Base-by-base conservation (phyloP, 805 yeast species). In the Wickerhamomyces mucosus region DNA sequence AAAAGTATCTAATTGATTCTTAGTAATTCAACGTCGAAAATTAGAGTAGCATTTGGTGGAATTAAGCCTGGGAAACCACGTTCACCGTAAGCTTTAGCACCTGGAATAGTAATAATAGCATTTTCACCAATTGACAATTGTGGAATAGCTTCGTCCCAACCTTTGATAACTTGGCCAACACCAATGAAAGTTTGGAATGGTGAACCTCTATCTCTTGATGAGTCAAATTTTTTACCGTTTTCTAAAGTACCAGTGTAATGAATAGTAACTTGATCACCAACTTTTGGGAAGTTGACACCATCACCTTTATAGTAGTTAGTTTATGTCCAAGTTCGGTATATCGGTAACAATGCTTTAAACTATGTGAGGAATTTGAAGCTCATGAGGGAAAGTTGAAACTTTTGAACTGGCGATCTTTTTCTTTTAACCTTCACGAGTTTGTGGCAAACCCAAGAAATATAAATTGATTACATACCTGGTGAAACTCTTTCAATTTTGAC, bases 1-100 rank as follows among this genome's bases (percentile, higher is more conserved):
- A n/a, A n/a, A n/a, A n/a, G n/a, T n/a, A n/a, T n/a, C n/a, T 53
- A 63, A 54, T 62, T 63, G 38, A 62, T 57, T 50, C 60, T 63
- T 49, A 63, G 51, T 49, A 82, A 70, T 60, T 82, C 89, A 41
- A 82, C 92, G 46, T 82, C 92, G 47, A 82, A 82, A 50, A 84
- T 65, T 63, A 89, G 73, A 46, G 96, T 88, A 43, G 96, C 94
- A 60, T 84, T 85, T 48, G 96, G 96, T 44, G 97, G 97, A 55
- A 89, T 89, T 55, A 85, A 67, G 47, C 95, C 95, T 47, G 96
- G 96, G 77, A 81, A 85, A 30, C 97, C 97, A 63, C 94, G 78
- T 43, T 72, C 71, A 41, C 96, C 96, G 63, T 89, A 89, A 46
- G 94, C 97, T 65, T 83, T 80, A 50, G 76, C 74, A 44, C 95